A percentile compares a stretch with the other conserved stretches of the same genome.
Evolutionary conservation across 306 rosid genomes (phyloP).

Genomic region (Cicer arietinum): DNA sequence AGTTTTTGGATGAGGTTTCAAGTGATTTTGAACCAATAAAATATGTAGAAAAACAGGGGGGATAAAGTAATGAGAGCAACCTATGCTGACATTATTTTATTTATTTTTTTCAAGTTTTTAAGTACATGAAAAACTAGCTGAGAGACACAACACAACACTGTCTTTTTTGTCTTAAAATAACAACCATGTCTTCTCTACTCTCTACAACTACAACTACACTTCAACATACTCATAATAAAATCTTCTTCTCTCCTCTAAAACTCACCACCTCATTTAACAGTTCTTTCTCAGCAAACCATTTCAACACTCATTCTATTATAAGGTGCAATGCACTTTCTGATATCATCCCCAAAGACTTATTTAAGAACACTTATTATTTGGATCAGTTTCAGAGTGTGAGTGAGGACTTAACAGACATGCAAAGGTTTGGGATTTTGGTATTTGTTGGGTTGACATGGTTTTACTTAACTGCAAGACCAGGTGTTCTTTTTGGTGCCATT

Average conservation of each 20-base stretch:
- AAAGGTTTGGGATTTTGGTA: slow-evolving; percentile 65
- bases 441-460: slow-evolving; percentile 76
- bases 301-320: slow-evolving; percentile 34
- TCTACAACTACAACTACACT: slow-evolving; percentile 58
- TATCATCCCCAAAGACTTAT: slow-evolving; percentile 49
- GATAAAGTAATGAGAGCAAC: slow-evolving; percentile 55
- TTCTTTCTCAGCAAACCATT: slow-evolving; percentile 53
- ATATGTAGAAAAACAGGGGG: slow-evolving; percentile 15
- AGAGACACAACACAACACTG: slow-evolving; percentile 9
- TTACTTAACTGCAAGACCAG: slow-evolving; percentile 92
- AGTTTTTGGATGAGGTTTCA: slow-evolving; percentile 36
- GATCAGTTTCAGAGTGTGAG: slow-evolving; percentile 61
- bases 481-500: slow-evolving; percentile 88
- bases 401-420: slow-evolving; percentile 63
- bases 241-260: slow-evolving; percentile 51
- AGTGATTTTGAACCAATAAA: slow-evolving; percentile 42
- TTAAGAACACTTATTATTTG: slow-evolving; percentile 51
- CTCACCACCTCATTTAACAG: slow-evolving; percentile 38
- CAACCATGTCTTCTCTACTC: slow-evolving; percentile 68
- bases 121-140: slow-evolving; percentile 16
- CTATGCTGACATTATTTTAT: slow-evolving; percentile 45
- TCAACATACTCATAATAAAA: slow-evolving; percentile 48
- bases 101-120: slow-evolving; percentile 5
- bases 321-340: slow-evolving; percentile 66
- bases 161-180: slow-evolving; percentile 1